Evolutionary conservation across 129 eudicot genomes (phyloP), one percentile per base, ranked within the genome.

Genomic region (Chrysanthemum makinoi): DNA sequence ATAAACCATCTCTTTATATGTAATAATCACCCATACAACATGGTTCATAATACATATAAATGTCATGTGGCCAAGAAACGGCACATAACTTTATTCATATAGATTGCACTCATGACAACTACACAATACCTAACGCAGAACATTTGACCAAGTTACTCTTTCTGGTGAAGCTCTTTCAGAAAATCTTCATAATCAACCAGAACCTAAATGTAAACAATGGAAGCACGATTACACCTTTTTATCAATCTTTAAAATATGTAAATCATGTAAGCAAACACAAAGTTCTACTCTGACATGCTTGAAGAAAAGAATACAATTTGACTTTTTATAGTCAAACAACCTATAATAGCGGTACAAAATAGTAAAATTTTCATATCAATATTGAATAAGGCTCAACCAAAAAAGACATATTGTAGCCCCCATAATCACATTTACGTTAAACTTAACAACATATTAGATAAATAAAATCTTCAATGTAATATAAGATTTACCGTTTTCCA

Each of bases 161-260:
- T 24, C 66, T 63, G 43, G 75, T 82, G 65, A 43, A 92, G 86
- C 80, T 92, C 96, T 83, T 83, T 85, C 78, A 92, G 85, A 79
- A 92, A 92, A 82, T 92, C 98, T 74, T 84, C 86, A 44, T 89
- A 70, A 74, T 92, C 98, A 33, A 92, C 98, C 77, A 89, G 59
- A 77, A 92, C 98, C 98, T 92, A 70, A 79, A 77, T 47, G 35
- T 70, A 60, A 68, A 33, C 70, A 33, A 22, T n/a, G n/a, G n/a
- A n/a, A n/a, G n/a, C n/a, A n/a, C n/a, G n/a, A n/a, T n/a, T n/a
- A 18, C 54, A 28, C 39, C 30, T 26, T 30, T 30, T 14, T 7
- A 17, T 17, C 28, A 62, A 62, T 26, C 53, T 64, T 48, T 52
- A 33, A 20, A 11, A 57, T 44, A 20, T 17, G 7, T 26, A 7